These are phyloP conservation scores for Hymenoscyphus infarciens DNA, from an alignment of 2,329 filamentous ascomycete species.

Conservation along the genomic window DNA sequence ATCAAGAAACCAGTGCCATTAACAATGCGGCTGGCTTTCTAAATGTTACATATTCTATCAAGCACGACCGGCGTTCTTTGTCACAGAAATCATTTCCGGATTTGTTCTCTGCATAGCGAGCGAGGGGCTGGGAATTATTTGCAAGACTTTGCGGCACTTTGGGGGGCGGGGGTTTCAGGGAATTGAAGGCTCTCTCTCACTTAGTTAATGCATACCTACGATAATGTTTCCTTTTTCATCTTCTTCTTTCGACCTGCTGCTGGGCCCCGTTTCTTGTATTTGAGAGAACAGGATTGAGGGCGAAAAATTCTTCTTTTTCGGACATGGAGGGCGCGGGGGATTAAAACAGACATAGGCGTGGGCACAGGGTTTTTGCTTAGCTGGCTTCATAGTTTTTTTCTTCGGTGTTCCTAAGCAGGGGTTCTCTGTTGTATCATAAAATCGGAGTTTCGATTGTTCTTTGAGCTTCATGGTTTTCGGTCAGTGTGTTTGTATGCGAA, in stretches of 20 bases:
- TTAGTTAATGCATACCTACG: conserved; percentile 34
- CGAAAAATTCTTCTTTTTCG: neutral
- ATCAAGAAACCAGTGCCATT: conserved; percentile 13
- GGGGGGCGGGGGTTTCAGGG: conserved; percentile 22
- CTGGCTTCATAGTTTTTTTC: conserved; percentile 15
- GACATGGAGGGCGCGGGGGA: neutral
- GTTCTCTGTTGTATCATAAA: conserved; percentile 34
- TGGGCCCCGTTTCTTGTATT: neutral
- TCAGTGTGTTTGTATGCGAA: neutral
- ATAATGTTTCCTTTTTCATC: conserved; percentile 30
- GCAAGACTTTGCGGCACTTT: conserved; percentile 29
- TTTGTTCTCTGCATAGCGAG: conserved; percentile 38
- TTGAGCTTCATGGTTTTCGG: neutral
- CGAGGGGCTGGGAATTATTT: conserved; percentile 33
- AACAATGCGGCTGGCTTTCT: conserved; percentile 18
- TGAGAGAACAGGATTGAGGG: neutral
- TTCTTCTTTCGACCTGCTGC: neutral
- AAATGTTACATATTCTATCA: conserved; percentile 35
- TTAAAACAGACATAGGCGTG: neutral
- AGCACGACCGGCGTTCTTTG: conserved; percentile 34
- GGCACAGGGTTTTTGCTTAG: neutral
- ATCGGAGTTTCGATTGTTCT: conserved; percentile 29
- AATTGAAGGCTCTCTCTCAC: conserved; percentile 22
- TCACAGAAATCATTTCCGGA: conserved; percentile 26
- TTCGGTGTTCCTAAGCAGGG: conserved; percentile 20